Evolutionary conservation across 2,329 filamentous ascomycete genomes (phyloP), one percentile per base, ranked within the genome.

Genomic region (Penicillium verrucosum): DNA sequence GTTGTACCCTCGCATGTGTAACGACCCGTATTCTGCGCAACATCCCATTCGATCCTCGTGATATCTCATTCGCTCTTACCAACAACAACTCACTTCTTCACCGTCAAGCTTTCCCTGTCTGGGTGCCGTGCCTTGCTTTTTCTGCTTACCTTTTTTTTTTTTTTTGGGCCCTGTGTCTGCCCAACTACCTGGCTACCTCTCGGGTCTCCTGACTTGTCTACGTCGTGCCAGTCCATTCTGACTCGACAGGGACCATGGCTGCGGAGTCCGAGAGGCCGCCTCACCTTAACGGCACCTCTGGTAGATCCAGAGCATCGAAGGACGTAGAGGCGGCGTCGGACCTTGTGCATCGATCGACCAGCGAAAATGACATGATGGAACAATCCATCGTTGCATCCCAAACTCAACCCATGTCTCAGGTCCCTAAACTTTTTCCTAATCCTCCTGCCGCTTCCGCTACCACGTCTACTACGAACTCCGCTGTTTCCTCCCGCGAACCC

Each of bases 401-500:
- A 56, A 36, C 57, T 37, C 66, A 66, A 56, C 55, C 66, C 56
- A 62, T 69, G 51, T 71, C 71, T 41, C 69, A 72, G 60, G 54
- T 73, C 52, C 71, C 72, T 54, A 73, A 68, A 59, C 58, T 71
- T 52, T 60, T 67, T 43, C 65, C 68, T 54, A 59, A 63, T 59
- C 48, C 61, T 53, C 60, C 64, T 57, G 64, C 60, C 46, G 56
- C 70, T 37, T 68, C 71, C 30, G 58, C 64, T 42, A 68, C 74
- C 30, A 59, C 72, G 6, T 79, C 78, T 9, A 69, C 75, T 21
- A 68, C 75, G 43, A 77, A 73, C 62, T 80, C 79, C n/a, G 73
- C 75, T 50, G 68, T 72, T 56, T 75, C 78, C 46, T 82, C 80
- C 34, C 75, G 79, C 59, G 80, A 82, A 65, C 68, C 77, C 27